Evolutionary conservation across 2,329 filamentous ascomycete genomes (phyloP).

Genomic region (Hypoxylon sp.): DNA sequence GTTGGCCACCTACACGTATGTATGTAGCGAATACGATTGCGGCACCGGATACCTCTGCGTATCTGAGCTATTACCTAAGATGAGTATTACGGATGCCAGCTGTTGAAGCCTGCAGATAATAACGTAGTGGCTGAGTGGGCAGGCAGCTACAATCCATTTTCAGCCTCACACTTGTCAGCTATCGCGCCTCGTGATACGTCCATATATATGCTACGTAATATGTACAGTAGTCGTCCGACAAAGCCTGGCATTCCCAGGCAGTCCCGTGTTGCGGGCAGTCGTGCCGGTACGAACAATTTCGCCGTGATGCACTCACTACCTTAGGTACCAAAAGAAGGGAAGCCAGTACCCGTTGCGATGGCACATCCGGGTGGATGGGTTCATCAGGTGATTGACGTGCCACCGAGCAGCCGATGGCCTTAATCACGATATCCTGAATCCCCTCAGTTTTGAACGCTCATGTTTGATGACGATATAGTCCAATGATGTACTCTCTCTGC

Average conservation of each 20-base stretch:
- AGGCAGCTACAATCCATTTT: slow-evolving; percentile 27
- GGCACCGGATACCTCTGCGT: not conserved
- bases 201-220: slow-evolving; percentile 23
- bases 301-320: slow-evolving; percentile 24
- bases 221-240: slow-evolving; percentile 18
- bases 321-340: slow-evolving; percentile 26
- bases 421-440: slow-evolving; percentile 17
- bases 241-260: slow-evolving; percentile 14
- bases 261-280: slow-evolving; percentile 30
- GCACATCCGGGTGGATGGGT: slow-evolving; percentile 9
- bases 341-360: slow-evolving; percentile 24
- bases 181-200: slow-evolving; percentile 24
- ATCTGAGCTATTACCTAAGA: not conserved
- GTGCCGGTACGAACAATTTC: slow-evolving; percentile 11
- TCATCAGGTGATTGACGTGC: slow-evolving; percentile 39
- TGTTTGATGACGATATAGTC: slow-evolving; percentile 27
- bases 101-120: slow-evolving; percentile 14
- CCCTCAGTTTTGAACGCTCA: slow-evolving; percentile 4
- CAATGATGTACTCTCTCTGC: slow-evolving; percentile 16
- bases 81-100: not conserved
- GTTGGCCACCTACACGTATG: not conserved
- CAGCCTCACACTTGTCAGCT: slow-evolving; percentile 38
- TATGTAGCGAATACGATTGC: slow-evolving; percentile 3
- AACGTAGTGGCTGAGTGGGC: not conserved
- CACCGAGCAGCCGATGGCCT: slow-evolving; percentile 17